Conservation (phyloP, 495 filamentous ascomycete species). For the Penicillium bovifimosum region DNA sequence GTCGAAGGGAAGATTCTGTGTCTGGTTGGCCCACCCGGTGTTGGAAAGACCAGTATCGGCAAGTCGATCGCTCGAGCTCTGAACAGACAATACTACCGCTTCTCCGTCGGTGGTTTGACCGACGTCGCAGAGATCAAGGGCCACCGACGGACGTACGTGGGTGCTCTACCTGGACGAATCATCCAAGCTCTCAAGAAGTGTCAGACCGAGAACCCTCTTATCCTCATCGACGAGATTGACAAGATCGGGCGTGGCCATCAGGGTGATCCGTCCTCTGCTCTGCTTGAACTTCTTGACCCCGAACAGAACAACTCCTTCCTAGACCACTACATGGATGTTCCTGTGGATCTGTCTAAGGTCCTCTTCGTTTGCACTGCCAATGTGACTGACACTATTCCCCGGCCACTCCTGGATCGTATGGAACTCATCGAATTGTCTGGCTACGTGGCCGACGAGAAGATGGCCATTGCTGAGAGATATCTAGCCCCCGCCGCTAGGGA, state of each 20-base stretch:
- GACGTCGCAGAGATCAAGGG: conserved; percentile 99
- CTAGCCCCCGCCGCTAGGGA: conserved; percentile 89
- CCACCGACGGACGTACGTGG: conserved; percentile 93
- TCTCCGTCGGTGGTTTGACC: conserved; percentile 93
- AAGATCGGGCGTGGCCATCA: conserved; percentile 96
- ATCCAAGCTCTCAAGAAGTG: conserved; percentile 99
- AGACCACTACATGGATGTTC: conserved; percentile 98
- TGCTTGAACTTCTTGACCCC: conserved; percentile 91
- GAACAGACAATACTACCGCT: conserved; percentile 93
- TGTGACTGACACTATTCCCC: conserved; percentile 96
- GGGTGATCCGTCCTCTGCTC: conserved; percentile 90
- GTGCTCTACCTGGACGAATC: conserved; percentile 90
- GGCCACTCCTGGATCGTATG: conserved; percentile 94
- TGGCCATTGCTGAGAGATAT: conserved; percentile 94
- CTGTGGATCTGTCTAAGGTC: conserved; percentile 95
- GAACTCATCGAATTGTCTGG: conserved; percentile 95
- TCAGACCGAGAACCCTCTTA: conserved; percentile 95
- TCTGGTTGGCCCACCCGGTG: conserved; percentile 92
- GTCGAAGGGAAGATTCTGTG: conserved; percentile 99
- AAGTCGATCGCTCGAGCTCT: conserved; percentile 95
- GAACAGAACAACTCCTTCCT: conserved; percentile 97
- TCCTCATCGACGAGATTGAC: conserved; percentile 96
- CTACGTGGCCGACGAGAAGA: conserved; percentile 98
- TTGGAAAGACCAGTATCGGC: conserved; percentile 98
- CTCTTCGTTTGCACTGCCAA: conserved; percentile 99